These are phyloP conservation scores for Leishmania amazonensis DNA, from an alignment of 208 protist species.

Conservation along the genomic window DNA sequence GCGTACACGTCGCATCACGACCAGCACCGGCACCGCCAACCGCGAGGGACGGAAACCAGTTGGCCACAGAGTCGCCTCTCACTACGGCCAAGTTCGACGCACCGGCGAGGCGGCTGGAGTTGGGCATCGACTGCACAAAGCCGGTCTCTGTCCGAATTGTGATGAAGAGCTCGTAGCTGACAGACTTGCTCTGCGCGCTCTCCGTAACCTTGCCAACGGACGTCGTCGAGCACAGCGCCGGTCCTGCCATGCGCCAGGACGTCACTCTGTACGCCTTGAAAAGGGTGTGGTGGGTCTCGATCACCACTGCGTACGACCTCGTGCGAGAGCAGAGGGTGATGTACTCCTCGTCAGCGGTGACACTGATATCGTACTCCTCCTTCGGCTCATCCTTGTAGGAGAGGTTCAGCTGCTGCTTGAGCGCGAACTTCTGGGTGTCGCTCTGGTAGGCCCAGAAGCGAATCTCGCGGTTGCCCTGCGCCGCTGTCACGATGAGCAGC, in stretches of 20 bases:
- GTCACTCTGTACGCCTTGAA: constrained; percentile 83
- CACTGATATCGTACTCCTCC: constrained; percentile 69
- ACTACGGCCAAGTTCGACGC: constrained; percentile 52
- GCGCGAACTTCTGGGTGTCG: constrained; percentile 66
- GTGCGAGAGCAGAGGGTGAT: constrained; percentile 80
- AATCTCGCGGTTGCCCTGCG: constrained; percentile 79
- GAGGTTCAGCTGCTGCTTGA: constrained; percentile 86
- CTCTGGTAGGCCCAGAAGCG: constrained; percentile 84
- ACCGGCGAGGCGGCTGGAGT: constrained; percentile 74
- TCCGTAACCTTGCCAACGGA: constrained; percentile 82
- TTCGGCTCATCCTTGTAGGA: constrained; percentile 33
- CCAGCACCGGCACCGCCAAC: constrained; percentile 17
- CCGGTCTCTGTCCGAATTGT: constrained; percentile 70
- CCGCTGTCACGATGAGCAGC: constrained; percentile 76
- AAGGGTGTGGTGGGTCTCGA: constrained; percentile 73
- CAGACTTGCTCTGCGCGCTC: constrained; percentile 56
- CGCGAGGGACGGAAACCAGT: constrained; percentile 68
- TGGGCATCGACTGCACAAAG: constrained; percentile 72
- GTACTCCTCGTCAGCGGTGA: constrained; percentile 87
- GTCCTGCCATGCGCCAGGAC: constrained; percentile 74
- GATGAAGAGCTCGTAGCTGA: constrained; percentile 83
- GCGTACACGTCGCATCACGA: constrained; percentile 12
- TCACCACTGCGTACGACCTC: constrained; percentile 65
- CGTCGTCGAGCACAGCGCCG: constrained; percentile 62
- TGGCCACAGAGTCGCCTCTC: constrained; percentile 40